Evolutionary conservation across 2,329 filamentous ascomycete genomes (phyloP), one percentile per base, ranked within the genome.

Genomic region (Falciphora oryzae): DNA sequence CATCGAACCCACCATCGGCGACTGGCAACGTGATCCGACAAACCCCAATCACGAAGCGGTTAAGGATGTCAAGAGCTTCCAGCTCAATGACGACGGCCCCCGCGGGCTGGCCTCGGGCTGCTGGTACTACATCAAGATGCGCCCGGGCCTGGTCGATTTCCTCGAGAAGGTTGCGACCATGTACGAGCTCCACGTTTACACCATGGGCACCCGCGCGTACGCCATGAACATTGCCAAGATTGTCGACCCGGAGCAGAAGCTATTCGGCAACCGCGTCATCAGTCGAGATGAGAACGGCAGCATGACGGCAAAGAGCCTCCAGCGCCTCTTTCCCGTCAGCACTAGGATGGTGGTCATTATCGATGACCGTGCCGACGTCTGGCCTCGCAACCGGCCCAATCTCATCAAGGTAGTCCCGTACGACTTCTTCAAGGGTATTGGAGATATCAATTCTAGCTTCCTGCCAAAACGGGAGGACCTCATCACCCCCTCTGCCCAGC

Each of bases 281-380:
- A 98, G 94, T 76, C 90, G 95, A 71, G 94, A 98, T 74, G 95
- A 99, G 78, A 99, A 96, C 74, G 94, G 94, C 64, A 97, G 90
- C 75, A 88, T 98, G 75, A 91, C 89, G 3, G 88, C 90, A 66
- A 99, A 99, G 82, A 95, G 89, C 69, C 80, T 99, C 35, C 91
- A 95, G 73, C 87, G 95, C 10, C 78, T 99, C 18, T 99, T 99
- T 75, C 95, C 96, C 6, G 92, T 97, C 66, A 96, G 96, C 76
- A 98, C 94, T 7, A 94, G 96, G 76, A 99, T 99, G 95, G 96
- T 97, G 0, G 93, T 97, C 65, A 97, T 99, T 71, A 99, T 99
- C 69, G 95, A 99, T 74, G 95, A 99, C 76, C 87, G 95, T 69
- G 92, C 92, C 63, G 95, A 99, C 74, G 94, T 99, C 10, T 99